Evolutionary conservation across 2,329 filamentous ascomycete species (phyloP).

Genomic region (Clonostachys byssicola): DNA sequence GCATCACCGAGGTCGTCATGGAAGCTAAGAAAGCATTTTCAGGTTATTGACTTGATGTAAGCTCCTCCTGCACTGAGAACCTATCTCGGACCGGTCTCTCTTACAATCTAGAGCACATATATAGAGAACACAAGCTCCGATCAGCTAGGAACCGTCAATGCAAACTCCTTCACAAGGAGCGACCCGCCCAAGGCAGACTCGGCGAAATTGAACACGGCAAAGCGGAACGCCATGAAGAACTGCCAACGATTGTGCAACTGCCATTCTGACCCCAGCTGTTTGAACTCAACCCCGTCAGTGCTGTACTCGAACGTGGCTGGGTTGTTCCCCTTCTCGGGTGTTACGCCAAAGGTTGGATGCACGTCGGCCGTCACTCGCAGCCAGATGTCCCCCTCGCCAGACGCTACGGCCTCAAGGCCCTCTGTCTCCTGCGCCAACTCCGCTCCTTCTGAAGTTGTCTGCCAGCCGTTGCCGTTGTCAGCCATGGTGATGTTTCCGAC

Average conservation of each 20-base stretch:
- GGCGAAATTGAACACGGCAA: slow-evolving; percentile 43
- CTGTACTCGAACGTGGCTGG: slow-evolving; percentile 28
- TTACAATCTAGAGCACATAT: no score
- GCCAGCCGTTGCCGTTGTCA: slow-evolving; percentile 6
- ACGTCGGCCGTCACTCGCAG: slow-evolving; percentile 13
- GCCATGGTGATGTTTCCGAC: slow-evolving; percentile 19
- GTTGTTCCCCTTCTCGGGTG: slow-evolving; percentile 10
- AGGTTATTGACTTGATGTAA: no score
- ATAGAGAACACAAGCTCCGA: no score
- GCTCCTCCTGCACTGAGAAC: no score
- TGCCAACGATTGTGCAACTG: slow-evolving; percentile 32
- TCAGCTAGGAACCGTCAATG: neutral
- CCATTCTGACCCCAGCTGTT: slow-evolving; percentile 23
- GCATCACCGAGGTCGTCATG: no score
- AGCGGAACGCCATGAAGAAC: slow-evolving; percentile 44
- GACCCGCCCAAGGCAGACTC: slow-evolving; percentile 22
- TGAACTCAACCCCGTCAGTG: slow-evolving; percentile 31
- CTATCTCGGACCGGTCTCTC: no score
- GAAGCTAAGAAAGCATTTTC: no score
- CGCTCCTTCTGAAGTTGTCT: neutral
- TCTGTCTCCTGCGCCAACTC: neutral
- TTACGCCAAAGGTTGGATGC: slow-evolving; percentile 4
- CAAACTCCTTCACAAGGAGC: slow-evolving; percentile 6
- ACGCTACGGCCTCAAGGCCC: neutral
- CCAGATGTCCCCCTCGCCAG: slow-evolving; percentile 9